Percentiles rank a stretch among this genome's conserved stretches.
These are phyloP conservation scores for Candida bentonensis DNA, from an alignment of 805 yeast species.

Conservation along the genomic window DNA sequence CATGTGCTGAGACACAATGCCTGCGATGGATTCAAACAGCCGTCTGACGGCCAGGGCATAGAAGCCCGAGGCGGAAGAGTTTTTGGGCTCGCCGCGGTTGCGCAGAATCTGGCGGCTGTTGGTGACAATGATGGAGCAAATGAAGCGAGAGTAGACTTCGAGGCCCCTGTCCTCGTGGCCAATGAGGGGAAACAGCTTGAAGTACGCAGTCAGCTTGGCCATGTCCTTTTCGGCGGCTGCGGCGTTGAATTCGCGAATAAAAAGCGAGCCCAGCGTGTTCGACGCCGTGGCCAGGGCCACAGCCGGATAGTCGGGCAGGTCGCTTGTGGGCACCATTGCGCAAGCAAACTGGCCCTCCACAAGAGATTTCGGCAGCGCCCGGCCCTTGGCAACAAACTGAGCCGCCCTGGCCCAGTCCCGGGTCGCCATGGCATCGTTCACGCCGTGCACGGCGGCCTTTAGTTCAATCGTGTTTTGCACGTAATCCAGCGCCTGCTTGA, in stretches of 20 bases:
- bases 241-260: conserved; percentile 46
- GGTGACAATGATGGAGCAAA: conserved; percentile 69
- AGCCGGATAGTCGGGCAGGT: conserved; percentile 67
- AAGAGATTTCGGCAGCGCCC: conserved; percentile 36
- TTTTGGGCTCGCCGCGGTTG: conserved; percentile 2
- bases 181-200: conserved; percentile 77
- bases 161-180: conserved; percentile 61
- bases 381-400: conserved; percentile 40
- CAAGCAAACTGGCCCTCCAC: conserved; percentile 59
- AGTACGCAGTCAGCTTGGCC: conserved; percentile 58
- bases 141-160: conserved; percentile 69
- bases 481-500: conserved; percentile 45
- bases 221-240: conserved; percentile 60
- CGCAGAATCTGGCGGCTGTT: conserved; percentile 55
- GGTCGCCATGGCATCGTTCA: conserved; percentile 53
- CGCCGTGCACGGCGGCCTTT: conserved; percentile 49
- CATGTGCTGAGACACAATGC: conserved; percentile 75
- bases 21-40: conserved; percentile 71
- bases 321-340: conserved; percentile 72
- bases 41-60: conserved; percentile 26
- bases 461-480: conserved; percentile 54
- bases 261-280: conserved; percentile 39
- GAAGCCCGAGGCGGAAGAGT: conserved; percentile 10
- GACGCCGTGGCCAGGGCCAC: conserved; percentile 45
- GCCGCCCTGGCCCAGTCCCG: conserved; percentile 73